These are phyloP conservation scores for Amborella trichopoda DNA, from an alignment of 164 flowering plant genomes.

Conservation along the genomic window DNA sequence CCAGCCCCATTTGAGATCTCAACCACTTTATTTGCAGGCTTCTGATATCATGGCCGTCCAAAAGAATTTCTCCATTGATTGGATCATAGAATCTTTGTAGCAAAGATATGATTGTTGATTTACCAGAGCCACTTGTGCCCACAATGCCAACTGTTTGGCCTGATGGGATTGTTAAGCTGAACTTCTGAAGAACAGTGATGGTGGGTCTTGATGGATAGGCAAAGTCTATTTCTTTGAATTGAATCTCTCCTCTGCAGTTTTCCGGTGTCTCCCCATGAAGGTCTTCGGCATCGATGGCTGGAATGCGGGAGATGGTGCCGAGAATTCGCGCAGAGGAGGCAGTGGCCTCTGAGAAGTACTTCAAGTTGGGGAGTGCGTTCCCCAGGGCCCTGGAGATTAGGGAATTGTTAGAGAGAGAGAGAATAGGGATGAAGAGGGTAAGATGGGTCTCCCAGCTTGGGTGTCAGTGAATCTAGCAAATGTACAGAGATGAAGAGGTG, in stretches of 20 bases:
- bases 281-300: slow-evolving; percentile 16
- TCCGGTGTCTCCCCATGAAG: slow-evolving; percentile 12
- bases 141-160: slow-evolving; percentile 31
- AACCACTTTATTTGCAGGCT: slow-evolving; percentile 25
- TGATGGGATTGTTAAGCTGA: slow-evolving; percentile 17
- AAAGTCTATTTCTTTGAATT: slow-evolving; percentile 25
- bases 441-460: too few species aligned
- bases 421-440: too few species aligned
- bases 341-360: slow-evolving; percentile 23
- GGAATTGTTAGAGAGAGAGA: background rate
- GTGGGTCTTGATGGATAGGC: slow-evolving; percentile 37
- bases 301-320: slow-evolving; percentile 17
- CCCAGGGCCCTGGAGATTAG: slow-evolving; percentile 12
- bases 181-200: slow-evolving; percentile 13
- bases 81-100: slow-evolving; percentile 42
- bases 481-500: too few species aligned
- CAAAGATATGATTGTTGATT: slow-evolving; percentile 26
- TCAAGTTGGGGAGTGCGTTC: slow-evolving; percentile 21
- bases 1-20: slow-evolving; percentile 29
- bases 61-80: slow-evolving; percentile 19
- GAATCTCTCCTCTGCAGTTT: slow-evolving; percentile 20
- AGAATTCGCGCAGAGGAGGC: slow-evolving; percentile 19
- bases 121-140: slow-evolving; percentile 44
- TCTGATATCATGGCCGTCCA: slow-evolving; percentile 27
- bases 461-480: too few species aligned